Conservation (phyloP, 2,329 filamentous ascomycete species). For the Elsinoe necatrix region DNA sequence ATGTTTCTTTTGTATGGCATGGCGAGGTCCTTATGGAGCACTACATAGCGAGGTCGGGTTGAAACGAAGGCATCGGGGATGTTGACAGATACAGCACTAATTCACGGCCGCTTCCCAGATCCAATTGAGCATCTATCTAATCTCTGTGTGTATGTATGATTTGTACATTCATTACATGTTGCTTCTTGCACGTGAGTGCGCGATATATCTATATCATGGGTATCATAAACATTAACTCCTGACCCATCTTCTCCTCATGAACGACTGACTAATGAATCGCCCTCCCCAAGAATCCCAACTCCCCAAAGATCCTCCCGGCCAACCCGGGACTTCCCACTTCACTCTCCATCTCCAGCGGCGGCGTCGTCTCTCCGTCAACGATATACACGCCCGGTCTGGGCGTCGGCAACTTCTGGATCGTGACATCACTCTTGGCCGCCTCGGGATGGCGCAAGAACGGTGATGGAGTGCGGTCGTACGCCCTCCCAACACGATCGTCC, state of each 20-base stretch:
- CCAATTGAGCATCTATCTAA: too few species aligned
- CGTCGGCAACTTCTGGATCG: constrained; percentile 4
- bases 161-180: background rate
- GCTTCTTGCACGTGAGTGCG: background rate
- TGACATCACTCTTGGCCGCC: constrained; percentile 7
- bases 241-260: background rate
- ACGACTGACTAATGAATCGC: constrained; percentile 19
- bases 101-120: background rate
- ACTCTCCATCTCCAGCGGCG: constrained; percentile 17
- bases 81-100: background rate
- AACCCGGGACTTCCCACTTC: constrained; percentile 20
- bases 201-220: constrained; percentile 5
- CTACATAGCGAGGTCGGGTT: background rate
- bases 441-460: constrained; percentile 3
- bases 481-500: background rate
- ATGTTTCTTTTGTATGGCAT: constrained; percentile 10
- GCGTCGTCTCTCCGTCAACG: background rate
- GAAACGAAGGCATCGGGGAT: background rate
- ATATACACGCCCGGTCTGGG: constrained; percentile 5
- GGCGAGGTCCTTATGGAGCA: background rate
- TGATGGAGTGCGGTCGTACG: constrained; percentile 13
- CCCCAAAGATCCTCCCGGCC: constrained; percentile 25
- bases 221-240: background rate
- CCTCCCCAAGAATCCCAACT: constrained; percentile 26
- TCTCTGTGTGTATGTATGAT: background rate